Conservation (phyloP, 2,329 filamentous ascomycete genomes). For the Metarhizium guizhouense region DNA sequence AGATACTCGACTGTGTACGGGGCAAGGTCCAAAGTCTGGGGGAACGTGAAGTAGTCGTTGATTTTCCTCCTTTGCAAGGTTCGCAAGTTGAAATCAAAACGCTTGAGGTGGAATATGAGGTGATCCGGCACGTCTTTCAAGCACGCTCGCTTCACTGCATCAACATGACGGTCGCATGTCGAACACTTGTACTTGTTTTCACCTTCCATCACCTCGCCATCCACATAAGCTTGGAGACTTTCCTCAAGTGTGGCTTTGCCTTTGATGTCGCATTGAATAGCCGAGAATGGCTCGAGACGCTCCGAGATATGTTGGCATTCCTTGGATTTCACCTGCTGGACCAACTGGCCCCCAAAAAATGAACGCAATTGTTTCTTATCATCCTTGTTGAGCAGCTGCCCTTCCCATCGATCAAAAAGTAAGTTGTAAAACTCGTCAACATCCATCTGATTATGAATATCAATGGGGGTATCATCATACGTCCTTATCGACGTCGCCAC, state of each 20-base stretch:
- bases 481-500: conserved; percentile 72
- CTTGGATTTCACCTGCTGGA: conserved; percentile 92
- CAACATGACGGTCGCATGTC: conserved; percentile 77
- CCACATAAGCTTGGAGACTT: conserved; percentile 89
- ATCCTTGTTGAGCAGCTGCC: conserved; percentile 59
- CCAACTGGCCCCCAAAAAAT: conserved; percentile 85
- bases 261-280: conserved; percentile 93
- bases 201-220: conserved; percentile 93
- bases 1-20: conserved; percentile 85
- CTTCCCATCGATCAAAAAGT: conserved; percentile 84
- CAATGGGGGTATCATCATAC: conserved; percentile 74
- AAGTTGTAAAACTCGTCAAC: conserved; percentile 97
- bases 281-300: conserved; percentile 80
- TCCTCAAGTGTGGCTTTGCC: conserved; percentile 77
- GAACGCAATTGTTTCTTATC: conserved; percentile 66
- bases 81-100: conserved; percentile 72
- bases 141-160: conserved; percentile 88
- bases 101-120: conserved; percentile 88
- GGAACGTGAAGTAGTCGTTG: conserved; percentile 91
- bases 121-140: conserved; percentile 89
- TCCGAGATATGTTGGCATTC: conserved; percentile 93
- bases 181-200: conserved; percentile 99
- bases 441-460: conserved; percentile 90
- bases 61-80: conserved; percentile 82
- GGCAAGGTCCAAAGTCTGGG: conserved; percentile 72